A percentile compares a stretch with the other conserved stretches of the same genome.
phyloP scores from a whole-genome alignment of 78 protist species.

The Chrysochromulina parva region DNA sequence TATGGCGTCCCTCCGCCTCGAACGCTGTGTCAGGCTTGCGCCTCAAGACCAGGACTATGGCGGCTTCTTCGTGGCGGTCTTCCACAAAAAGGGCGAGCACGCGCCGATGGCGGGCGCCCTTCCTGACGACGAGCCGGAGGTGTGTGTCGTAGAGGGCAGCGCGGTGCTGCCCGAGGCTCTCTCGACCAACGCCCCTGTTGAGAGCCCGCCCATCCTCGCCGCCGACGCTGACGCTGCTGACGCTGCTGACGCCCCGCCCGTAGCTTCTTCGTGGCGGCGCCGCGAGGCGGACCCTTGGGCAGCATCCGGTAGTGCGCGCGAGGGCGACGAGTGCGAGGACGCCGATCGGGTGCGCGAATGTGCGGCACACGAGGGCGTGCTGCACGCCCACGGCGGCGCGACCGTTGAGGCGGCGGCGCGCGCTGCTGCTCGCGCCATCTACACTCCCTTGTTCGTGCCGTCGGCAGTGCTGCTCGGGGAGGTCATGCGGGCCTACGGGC shows the following conservation, averaged over 20 bases:
- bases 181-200: neutral
- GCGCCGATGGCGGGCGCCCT: neutral
- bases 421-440: neutral
- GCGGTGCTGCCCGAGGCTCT: neutral
- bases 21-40: conserved; percentile 39
- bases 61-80: conserved; percentile 72
- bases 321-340: too few relatives aligned
- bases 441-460: neutral
- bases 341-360: too few relatives aligned
- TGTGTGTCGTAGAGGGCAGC: neutral
- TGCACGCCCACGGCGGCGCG: neutral
- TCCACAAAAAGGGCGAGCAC: conserved; percentile 2
- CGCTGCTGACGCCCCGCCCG: neutral
- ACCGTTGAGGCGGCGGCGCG: neutral
- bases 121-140: neutral
- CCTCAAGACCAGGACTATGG: conserved; percentile 62
- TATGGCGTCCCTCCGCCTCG: neutral
- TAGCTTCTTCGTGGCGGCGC: neutral
- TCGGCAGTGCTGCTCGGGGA: neutral
- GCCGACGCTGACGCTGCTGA: too few relatives aligned
- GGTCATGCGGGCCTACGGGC: neutral
- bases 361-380: neutral
- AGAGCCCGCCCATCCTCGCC: too few relatives aligned
- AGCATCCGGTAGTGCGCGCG: too few relatives aligned
- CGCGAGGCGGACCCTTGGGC: too few relatives aligned